Base-by-base conservation (phyloP, 2,329 filamentous ascomycete genomes). In the Diaporthe australafricana region DNA sequence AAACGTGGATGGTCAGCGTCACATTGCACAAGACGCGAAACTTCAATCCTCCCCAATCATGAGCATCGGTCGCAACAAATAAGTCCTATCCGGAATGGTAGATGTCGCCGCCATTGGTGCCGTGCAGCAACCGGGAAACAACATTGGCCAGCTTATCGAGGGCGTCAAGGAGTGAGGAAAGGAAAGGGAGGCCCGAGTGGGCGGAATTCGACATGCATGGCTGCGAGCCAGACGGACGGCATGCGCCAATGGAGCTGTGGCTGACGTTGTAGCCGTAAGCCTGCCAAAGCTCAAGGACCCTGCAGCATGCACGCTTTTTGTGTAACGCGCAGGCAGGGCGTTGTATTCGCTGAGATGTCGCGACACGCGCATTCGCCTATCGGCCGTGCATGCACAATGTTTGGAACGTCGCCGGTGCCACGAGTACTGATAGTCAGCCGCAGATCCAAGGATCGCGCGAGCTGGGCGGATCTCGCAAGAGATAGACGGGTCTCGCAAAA, bases 1-100 rank as follows among this genome's bases (percentile, higher is more conserved):
- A 76, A 71, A 52, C 72, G 78, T 76, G 75, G 75, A 78, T 81
- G 73, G 77, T 83, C 76, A 83, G 81, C 79, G 79, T 76, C 75
- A 74, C 77, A 47, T 80, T 71, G 76, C 80, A 65, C 80, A 74
- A 77, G 77, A 80, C 79, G 77, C 74, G 5, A 32, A 45, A 22
- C 6, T 12, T 27, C 32, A n/a, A 20, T 38, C 77, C 74, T 47
- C 68, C 73, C 77, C 76, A 70, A 76, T 77, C 53, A 74, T 63
- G 40, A 42, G 40, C 42, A 62, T 47, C 11, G 17, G 6, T n/a
- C 22, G n/a, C 53, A 32, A 32, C 32, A 25, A 32, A n/a, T 20
- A 12, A 12, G 25, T 11, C 5, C 5, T 4, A 30, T 60, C 67
- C 42, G 38, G 25, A 25, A 11, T 6, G 17, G 5, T 35, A n/a